Base-by-base conservation (phyloP, 192 early-diverging fungal genomes). In the Backusella westeae region DNA sequence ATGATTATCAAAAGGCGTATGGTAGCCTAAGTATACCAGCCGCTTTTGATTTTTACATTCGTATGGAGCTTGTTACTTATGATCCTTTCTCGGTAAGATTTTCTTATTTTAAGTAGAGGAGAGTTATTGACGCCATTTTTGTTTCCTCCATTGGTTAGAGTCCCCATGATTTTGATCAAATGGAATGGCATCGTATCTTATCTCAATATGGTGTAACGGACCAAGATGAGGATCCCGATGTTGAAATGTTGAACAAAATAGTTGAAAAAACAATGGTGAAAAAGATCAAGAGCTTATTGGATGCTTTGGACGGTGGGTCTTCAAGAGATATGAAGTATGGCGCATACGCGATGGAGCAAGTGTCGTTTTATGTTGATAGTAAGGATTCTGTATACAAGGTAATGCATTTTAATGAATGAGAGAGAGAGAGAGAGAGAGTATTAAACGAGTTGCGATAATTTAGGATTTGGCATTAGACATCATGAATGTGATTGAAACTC, bases 1-100 rank as follows among this genome's bases (percentile, higher is more conserved):
- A 84, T 38, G 89, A 90, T 67, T 90, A 90, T 73, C 72, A 73
- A 44, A 88, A 88, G 63, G 89, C 89, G 0, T 90, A 86, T 77
- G 89, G 89, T 14, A 85, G 84, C 0, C 76, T 90, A 0, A 80
- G 86, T 36, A 42, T 90, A 76, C 85, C 89, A 0, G 75, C 81
- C 7, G 89, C 87, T 8, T 90, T 90, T 83, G 87, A 88, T 49
- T 85, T 90, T 56, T 88, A 83, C 69, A 72, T 90, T 8, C 83
- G 89, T n/a, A 80, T 81, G 34, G 85, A 90, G 69, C 74, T 87
- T 6, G 77, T 88, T 21, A 73, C 83, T 0, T 90, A 87, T 85
- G 81, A 88, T 75, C 84, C 89, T 7, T 83, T 88, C 36, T 69
- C 75, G 46, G 85, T 84, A 71, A 71, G 71, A 56, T 42, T 3